These are phyloP conservation scores for Coemansia sp. DNA, from an alignment of 192 early-diverging fungal genomes.

Conservation along the genomic window DNA sequence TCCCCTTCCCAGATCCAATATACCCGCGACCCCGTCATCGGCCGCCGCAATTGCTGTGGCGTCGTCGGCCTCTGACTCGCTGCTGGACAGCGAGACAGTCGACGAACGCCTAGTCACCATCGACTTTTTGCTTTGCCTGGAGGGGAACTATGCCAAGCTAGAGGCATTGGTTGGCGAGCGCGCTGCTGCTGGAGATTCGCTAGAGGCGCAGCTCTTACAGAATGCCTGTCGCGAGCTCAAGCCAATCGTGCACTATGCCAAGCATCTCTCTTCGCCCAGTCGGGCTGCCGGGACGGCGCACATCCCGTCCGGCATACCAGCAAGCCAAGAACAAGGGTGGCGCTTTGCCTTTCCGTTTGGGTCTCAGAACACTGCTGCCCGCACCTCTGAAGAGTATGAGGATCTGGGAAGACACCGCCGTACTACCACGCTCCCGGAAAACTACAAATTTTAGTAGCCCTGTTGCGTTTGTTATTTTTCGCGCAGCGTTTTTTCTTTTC, in stretches of 20 bases:
- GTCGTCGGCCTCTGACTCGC: conserved; percentile 24
- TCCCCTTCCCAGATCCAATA: conserved; percentile 5
- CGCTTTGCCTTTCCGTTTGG: conserved; percentile 14
- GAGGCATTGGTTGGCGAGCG: conserved; percentile 17
- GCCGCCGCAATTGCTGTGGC: conserved; percentile 25
- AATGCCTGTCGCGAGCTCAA: conserved; percentile 44
- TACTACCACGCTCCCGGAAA: conserved; percentile 32
- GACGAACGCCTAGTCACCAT: conserved; percentile 49
- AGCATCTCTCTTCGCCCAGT: conserved; percentile 31
- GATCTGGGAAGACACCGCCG: conserved; percentile 39
- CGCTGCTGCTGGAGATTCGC: neutral
- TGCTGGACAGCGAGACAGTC: conserved; percentile 43
- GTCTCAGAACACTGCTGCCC: conserved; percentile 1
- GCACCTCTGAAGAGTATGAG: conserved; percentile 31
- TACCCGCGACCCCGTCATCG: neutral
- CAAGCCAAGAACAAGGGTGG: conserved; percentile 11
- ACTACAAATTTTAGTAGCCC: conserved; percentile 17
- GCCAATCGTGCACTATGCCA: conserved; percentile 47
- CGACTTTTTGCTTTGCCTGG: conserved; percentile 48
- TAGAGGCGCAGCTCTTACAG: conserved; percentile 11
- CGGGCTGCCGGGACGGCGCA: conserved; percentile 18
- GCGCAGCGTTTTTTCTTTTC: neutral
- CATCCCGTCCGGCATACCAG: conserved; percentile 5
- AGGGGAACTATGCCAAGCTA: conserved; percentile 37
- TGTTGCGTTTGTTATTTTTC: conserved; percentile 3